Evolutionary conservation across 139 green algal species (phyloP), one percentile per base, ranked within the genome.

Genomic region (Pedinophyceae sp.): DNA sequence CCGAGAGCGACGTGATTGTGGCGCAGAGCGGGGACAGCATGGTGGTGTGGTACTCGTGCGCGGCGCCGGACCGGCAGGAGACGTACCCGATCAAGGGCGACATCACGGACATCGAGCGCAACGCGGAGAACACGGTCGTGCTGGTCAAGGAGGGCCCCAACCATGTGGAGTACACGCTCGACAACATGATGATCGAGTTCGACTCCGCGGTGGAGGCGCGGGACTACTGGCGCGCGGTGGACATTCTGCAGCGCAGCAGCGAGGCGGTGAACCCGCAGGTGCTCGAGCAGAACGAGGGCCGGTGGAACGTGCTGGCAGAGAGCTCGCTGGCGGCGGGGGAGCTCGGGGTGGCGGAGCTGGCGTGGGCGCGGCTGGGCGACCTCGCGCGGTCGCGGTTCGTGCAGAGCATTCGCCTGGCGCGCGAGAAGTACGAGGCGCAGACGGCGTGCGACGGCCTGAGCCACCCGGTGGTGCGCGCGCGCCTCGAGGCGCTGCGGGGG

Each of bases 41-140:
- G 51, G 87, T 79, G 56, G 77, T 93, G 30, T 93, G 81, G 83
- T 93, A 89, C 68, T 74, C 46, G 48, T 71, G 88, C 48, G 71
- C 78, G 60, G 71, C 64, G 15, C 74, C 79, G 2, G 78, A 87
- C 58, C 50, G 59, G 50, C 49, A 65, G 27, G 75, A 72, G 23
- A 71, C 77, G 49, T 74, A 85, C 19, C 62, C 68, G 41, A 85
- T 88, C 69, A 84, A 82, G 66, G 71, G 66, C 22, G 66, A 73
- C 2, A 74, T 71, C 16, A 48, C 62, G 39, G 59, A 59, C 29
- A 73, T 71, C 39, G 59, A 73, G 50, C 63, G 71, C 23, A 30
- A 18, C 39, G 61, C 55, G 30, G 30, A 57, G 30, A 19, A 52
- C 46, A 90, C 79, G 3, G 80, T 83, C 65, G 77, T 89, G 23